phyloP scores from a whole-genome alignment of 225 moss, liverwort and hornwort genomes.

The Thuidium tamariscinum region DNA sequence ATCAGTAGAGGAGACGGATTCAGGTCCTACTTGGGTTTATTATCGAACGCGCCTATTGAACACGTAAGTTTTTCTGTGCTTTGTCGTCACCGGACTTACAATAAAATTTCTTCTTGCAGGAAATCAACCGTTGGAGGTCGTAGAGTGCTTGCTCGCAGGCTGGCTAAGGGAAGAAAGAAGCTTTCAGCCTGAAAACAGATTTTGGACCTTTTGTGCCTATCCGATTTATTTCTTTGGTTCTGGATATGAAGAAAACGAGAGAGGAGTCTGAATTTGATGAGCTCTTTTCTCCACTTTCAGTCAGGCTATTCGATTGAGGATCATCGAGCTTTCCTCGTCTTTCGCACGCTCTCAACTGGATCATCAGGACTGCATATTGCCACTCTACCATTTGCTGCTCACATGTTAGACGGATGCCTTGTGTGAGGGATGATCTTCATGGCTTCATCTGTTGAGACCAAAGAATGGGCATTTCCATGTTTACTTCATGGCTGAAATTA shows the following conservation, averaged over 20 bases:
- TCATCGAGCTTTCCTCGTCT: not conserved
- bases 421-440: not conserved
- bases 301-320: not conserved
- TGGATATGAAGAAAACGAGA: not conserved
- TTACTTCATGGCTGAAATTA: not conserved
- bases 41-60: not conserved
- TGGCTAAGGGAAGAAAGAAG: constrained; percentile 71
- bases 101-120: constrained; percentile 17
- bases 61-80: not conserved
- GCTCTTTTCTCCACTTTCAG: not conserved
- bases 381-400: not conserved
- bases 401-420: not conserved
- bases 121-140: constrained; percentile 89
- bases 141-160: constrained; percentile 73
- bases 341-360: not conserved
- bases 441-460: not conserved
- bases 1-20: not conserved
- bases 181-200: constrained; percentile 49
- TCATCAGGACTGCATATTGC: not conserved
- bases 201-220: not conserved
- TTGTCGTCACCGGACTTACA: not conserved
- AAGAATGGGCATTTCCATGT: not conserved
- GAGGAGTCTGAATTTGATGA: not conserved
- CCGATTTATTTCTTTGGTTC: constrained; percentile 5
- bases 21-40: not conserved